Evolutionary conservation across 768 basidiomycete species (phyloP).

Genomic region (Trichaptum fuscoviolaceum): DNA sequence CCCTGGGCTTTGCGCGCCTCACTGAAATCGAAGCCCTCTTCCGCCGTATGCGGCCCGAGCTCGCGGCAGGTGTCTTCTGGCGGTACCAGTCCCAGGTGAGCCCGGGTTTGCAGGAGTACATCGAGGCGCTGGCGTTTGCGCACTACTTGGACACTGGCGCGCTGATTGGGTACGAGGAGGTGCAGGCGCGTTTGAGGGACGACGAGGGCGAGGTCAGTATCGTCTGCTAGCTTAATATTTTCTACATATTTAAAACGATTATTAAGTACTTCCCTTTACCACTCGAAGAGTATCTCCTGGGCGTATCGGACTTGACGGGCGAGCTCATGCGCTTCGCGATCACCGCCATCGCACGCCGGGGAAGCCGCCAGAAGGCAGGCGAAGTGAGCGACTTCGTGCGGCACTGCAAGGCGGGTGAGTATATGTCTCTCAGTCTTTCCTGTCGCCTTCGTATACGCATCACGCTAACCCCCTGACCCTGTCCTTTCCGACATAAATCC

Average conservation of each 20-base stretch:
- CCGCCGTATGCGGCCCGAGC: slow-evolving; percentile 51
- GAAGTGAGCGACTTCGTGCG: slow-evolving; percentile 69
- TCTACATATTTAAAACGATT: too few species aligned
- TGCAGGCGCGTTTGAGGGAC: slow-evolving; percentile 61
- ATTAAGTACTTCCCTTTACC: slow-evolving; percentile 64
- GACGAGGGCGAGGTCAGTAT: slow-evolving; percentile 56
- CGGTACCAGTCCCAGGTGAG: slow-evolving; percentile 69
- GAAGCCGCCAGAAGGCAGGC: slow-evolving; percentile 56
- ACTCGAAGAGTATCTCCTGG: slow-evolving; percentile 83
- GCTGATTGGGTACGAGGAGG: slow-evolving; percentile 63
- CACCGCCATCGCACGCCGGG: slow-evolving; percentile 64
- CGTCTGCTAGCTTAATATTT: slow-evolving; percentile 8
- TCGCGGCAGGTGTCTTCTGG: slow-evolving; percentile 72
- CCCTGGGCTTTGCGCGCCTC: slow-evolving; percentile 54
- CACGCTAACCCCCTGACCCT: too few species aligned
- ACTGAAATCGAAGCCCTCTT: slow-evolving; percentile 63
- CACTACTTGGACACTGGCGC: slow-evolving; percentile 71
- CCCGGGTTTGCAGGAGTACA: slow-evolving; percentile 89
- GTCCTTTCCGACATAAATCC: slow-evolving; percentile 6
- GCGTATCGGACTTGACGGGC: slow-evolving; percentile 90
- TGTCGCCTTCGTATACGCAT: too few species aligned
- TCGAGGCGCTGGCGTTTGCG: slow-evolving; percentile 87
- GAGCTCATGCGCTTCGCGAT: slow-evolving; percentile 97
- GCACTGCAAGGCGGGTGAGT: slow-evolving; percentile 63
- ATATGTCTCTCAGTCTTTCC: not conserved